Percentiles rank a stretch among this genome's conserved stretches.
These are phyloP conservation scores for Botrytis sinoallii DNA, from an alignment of 2,329 filamentous ascomycete genomes.

Conservation along the genomic window DNA sequence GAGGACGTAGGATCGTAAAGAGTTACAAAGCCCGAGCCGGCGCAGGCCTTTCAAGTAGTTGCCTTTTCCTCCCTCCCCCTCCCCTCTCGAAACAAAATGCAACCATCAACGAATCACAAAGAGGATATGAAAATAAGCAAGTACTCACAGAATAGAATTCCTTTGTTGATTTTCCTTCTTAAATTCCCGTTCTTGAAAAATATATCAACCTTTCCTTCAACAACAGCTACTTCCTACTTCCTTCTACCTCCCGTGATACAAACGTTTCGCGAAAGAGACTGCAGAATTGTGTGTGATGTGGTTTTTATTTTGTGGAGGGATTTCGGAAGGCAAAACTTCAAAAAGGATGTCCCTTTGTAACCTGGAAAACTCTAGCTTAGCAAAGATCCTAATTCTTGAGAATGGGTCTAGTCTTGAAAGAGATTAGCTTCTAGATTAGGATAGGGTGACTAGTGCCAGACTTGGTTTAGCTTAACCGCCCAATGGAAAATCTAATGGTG, in stretches of 20 bases:
- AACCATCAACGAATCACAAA: not conserved
- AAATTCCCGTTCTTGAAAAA: conserved; percentile 24
- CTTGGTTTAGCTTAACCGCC: not conserved
- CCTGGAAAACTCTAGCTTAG: conserved; percentile 11
- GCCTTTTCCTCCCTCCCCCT: too few species aligned
- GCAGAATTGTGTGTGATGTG: conserved; percentile 28
- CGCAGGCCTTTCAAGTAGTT: not conserved
- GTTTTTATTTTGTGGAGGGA: conserved; percentile 17
- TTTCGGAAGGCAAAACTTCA: conserved; percentile 15
- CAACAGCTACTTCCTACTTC: conserved; percentile 34
- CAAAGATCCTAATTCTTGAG: conserved; percentile 1
- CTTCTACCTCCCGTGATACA: conserved; percentile 36
- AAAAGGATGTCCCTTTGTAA: conserved; percentile 14
- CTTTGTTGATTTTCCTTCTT: conserved; percentile 2
- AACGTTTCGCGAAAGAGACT: conserved; percentile 28
- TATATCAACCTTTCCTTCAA: conserved; percentile 31
- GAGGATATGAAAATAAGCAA: not conserved
- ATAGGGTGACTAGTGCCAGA: not conserved
- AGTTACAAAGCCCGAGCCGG: not conserved
- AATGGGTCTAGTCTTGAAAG: not conserved
- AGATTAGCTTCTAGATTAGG: not conserved
- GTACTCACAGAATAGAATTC: conserved; percentile 12
- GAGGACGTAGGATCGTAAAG: not conserved
- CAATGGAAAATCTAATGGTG: not conserved
- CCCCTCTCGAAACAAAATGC: not conserved